Percentiles rank a stretch among this genome's conserved stretches.
Conservation (phyloP, 1,284 basidiomycete species). For the Pyrrhoderma noxium region DNA sequence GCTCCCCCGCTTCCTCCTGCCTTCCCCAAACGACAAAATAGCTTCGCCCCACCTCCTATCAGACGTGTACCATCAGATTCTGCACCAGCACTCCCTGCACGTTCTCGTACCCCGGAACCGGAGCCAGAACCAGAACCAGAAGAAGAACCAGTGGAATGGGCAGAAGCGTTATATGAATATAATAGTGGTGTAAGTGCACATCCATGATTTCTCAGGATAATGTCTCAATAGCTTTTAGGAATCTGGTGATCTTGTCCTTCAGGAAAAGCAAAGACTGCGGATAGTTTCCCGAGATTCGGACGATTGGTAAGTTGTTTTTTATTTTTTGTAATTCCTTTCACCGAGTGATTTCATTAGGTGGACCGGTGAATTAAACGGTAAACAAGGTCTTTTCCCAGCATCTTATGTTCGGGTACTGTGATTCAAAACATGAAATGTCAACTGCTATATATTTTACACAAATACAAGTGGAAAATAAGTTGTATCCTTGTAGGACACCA, state of each 20-base stretch:
- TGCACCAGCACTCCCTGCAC: constrained; percentile 22
- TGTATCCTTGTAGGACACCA: too few species aligned
- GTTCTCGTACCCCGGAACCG: constrained; percentile 21
- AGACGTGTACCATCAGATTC: constrained; percentile 27
- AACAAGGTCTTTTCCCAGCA: constrained; percentile 62
- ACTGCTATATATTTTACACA: too few species aligned
- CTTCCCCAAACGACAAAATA: constrained; percentile 37
- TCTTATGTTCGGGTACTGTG: constrained; percentile 64
- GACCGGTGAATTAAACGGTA: constrained; percentile 62
- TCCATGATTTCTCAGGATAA: not conserved
- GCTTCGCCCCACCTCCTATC: constrained; percentile 51
- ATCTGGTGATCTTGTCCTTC: constrained; percentile 52
- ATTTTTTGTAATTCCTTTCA: not conserved
- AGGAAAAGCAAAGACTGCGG: constrained; percentile 46
- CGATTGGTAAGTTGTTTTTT: constrained; percentile 51
- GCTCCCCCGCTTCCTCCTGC: constrained; percentile 40
- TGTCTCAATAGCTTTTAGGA: constrained; percentile 54
- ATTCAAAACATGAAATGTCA: constrained; percentile 11
- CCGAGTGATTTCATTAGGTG: constrained; percentile 42
- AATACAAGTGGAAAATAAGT: too few species aligned
- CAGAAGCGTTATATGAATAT: constrained; percentile 71
- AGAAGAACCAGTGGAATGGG: constrained; percentile 59
- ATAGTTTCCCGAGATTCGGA: constrained; percentile 60
- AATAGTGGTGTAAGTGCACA: constrained; percentile 47
- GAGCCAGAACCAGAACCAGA: constrained; percentile 27